A percentile compares a stretch with the other conserved stretches of the same genome.
These are phyloP conservation scores for Trypanosoma platydactyli DNA, from an alignment of 208 protist species.

Conservation along the genomic window DNA sequence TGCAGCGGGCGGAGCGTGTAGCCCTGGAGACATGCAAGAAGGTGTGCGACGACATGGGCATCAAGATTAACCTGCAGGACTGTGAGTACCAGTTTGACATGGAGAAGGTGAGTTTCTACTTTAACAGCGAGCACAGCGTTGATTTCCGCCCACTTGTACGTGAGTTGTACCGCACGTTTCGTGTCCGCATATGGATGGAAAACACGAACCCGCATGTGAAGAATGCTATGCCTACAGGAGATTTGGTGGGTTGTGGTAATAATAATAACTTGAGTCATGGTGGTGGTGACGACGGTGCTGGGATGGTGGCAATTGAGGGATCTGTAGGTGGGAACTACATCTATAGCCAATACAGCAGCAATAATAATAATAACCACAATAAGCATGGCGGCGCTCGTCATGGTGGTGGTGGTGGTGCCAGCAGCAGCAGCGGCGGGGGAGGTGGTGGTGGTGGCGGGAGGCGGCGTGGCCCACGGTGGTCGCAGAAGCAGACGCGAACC, in stretches of 20 bases:
- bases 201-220: slow-evolving; percentile 87
- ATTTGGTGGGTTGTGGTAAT: slow-evolving; percentile 8
- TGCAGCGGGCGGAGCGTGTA: slow-evolving; percentile 73
- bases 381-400: not conserved
- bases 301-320: not conserved
- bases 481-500: slow-evolving; percentile 7
- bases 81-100: slow-evolving; percentile 93
- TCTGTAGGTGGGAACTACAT: not conserved
- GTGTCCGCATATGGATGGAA: slow-evolving; percentile 93
- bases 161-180: slow-evolving; percentile 89
- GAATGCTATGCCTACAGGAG: slow-evolving; percentile 70
- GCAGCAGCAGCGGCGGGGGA: not conserved
- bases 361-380: slow-evolving; percentile 1
- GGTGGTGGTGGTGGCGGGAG: slow-evolving; percentile 1
- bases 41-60: slow-evolving; percentile 74
- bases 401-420: not conserved
- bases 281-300: slow-evolving; percentile 15
- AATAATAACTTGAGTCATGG: slow-evolving; percentile 38
- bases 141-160: slow-evolving; percentile 89
- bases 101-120: slow-evolving; percentile 94
- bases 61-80: slow-evolving; percentile 81
- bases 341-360: slow-evolving; percentile 11
- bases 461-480: not conserved
- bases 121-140: slow-evolving; percentile 84
- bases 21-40: slow-evolving; percentile 87